Conservation (phyloP, 164 flowering plant genomes). For the Echeveria elegans region DNA sequence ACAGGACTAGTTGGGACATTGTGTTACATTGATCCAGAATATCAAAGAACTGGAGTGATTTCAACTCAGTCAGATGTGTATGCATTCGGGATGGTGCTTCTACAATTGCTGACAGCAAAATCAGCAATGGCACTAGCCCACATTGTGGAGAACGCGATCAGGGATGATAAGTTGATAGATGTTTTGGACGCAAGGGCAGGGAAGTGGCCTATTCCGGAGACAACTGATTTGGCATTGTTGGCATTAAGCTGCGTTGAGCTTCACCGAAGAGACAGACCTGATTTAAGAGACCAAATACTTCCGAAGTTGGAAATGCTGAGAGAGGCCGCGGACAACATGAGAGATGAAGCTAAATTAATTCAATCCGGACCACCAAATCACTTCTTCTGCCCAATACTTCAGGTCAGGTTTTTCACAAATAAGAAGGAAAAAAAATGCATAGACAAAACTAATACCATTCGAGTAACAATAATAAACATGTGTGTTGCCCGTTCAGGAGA, state of each 20-base stretch:
- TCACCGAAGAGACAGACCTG: slow-evolving; percentile 62
- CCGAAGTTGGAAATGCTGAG: slow-evolving; percentile 57
- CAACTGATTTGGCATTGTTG: slow-evolving; percentile 48
- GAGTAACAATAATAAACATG: background rate
- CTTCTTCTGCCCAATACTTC: slow-evolving; percentile 70
- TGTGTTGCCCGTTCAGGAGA: slow-evolving; percentile 38
- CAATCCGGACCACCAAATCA: slow-evolving; percentile 44
- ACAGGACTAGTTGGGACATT: slow-evolving; percentile 66
- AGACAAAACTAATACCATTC: background rate
- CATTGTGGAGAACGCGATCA: slow-evolving; percentile 55
- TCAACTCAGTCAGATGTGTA: slow-evolving; percentile 78
- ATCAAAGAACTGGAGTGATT: slow-evolving; percentile 71
- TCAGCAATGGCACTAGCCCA: slow-evolving; percentile 60
- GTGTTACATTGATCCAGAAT: slow-evolving; percentile 92
- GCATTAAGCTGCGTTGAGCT: slow-evolving; percentile 68
- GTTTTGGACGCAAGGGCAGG: slow-evolving; percentile 62
- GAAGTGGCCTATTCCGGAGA: slow-evolving; percentile 66
- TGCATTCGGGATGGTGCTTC: slow-evolving; percentile 73
- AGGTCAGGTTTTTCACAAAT: slow-evolving; percentile 6
- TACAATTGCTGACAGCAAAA: slow-evolving; percentile 76
- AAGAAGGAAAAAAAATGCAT: too few species aligned
- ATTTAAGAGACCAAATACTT: slow-evolving; percentile 44
- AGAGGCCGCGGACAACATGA: slow-evolving; percentile 36
- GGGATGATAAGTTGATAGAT: slow-evolving; percentile 25
- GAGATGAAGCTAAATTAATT: slow-evolving; percentile 13